phyloP scores from a whole-genome alignment of 2,329 filamentous ascomycete genomes.

The Beauveria caledonica region DNA sequence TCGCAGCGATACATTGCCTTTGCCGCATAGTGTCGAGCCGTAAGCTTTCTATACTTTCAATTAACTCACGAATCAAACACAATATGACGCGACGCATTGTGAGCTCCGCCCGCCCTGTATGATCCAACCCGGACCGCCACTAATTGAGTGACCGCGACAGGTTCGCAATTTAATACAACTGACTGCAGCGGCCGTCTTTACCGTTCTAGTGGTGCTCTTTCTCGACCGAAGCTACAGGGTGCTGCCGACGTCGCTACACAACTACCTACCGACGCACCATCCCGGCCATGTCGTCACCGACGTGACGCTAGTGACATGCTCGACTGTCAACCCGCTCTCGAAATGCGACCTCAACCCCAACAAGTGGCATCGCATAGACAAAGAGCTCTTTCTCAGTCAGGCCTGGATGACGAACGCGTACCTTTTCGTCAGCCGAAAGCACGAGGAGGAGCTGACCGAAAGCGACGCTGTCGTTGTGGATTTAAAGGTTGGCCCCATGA shows the following conservation, averaged over 20 bases:
- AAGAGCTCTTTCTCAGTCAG: constrained; percentile 74
- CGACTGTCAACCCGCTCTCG: constrained; percentile 63
- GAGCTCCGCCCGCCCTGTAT: not conserved
- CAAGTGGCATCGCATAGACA: constrained; percentile 76
- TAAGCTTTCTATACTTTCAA: not conserved
- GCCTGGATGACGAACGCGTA: constrained; percentile 71
- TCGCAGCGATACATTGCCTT: not conserved
- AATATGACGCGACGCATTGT: constrained; percentile 17
- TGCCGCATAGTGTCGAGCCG: not conserved
- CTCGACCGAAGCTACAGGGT: constrained; percentile 86
- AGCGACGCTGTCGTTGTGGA: constrained; percentile 76
- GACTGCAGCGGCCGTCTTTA: constrained; percentile 53
- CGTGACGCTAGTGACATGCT: constrained; percentile 70
- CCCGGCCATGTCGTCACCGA: constrained; percentile 80
- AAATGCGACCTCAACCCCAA: constrained; percentile 65
- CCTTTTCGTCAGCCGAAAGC: constrained; percentile 73
- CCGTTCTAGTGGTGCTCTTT: constrained; percentile 66
- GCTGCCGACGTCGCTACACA: constrained; percentile 76
- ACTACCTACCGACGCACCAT: constrained; percentile 78
- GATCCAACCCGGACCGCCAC: not conserved
- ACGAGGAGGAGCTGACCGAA: constrained; percentile 69
- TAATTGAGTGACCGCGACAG: constrained; percentile 24
- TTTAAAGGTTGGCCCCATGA: constrained; percentile 62
- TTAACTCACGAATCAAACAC: not conserved
- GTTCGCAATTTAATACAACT: constrained; percentile 70